Base-by-base conservation (phyloP, 176 grass and related monocot species). In the Poa annua region DNA sequence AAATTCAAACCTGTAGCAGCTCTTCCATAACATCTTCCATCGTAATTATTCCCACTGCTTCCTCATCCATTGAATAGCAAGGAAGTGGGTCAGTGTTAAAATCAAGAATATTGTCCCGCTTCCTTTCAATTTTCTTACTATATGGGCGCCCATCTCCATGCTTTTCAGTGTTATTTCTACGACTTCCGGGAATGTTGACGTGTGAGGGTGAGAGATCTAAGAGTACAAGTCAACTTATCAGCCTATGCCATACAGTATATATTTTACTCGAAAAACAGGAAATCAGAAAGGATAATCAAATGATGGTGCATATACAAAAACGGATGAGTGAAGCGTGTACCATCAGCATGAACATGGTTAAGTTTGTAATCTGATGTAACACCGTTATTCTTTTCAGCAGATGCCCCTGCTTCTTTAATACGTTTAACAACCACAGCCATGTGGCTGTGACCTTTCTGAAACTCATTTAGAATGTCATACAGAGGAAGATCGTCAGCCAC, bases 21-120 rank as follows among this genome's bases (percentile, higher is more conserved):
- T 96, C 77, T 88, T 99, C 96, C 91, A 99, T 99, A 66, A 94
- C 96, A 94, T 99, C 93, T 86, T 99, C 93, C 96, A 99, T 99
- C 9, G 93, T 99, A 71, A 96, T 99, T 90, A 99, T 99, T 69
- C 96, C 96, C 10, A 99, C 89, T 48, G 91, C 91, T 90, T 92
- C 96, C 85, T 99, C 93, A 79, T 94, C 95, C 80, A 87, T 77
- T 53, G 93, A 90, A 88, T 96, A 99, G 57, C 83, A 86, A 60
- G 93, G 89, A 70, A 99, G 80, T 63, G 91, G 85, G 12, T 93
- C 89, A 0, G 81, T 81, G 90, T 89, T 99, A 83, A 99, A 92
- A 93, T 99, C 93, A 93, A 99, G 91, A 83, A 99, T 96, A 68
- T 99, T 99, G 53, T 86, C 77, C n/a, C 87, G 67, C 67, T 87